Base-by-base conservation (phyloP, 2,329 filamentous ascomycete genomes). In the Alternaria burnsii region DNA sequence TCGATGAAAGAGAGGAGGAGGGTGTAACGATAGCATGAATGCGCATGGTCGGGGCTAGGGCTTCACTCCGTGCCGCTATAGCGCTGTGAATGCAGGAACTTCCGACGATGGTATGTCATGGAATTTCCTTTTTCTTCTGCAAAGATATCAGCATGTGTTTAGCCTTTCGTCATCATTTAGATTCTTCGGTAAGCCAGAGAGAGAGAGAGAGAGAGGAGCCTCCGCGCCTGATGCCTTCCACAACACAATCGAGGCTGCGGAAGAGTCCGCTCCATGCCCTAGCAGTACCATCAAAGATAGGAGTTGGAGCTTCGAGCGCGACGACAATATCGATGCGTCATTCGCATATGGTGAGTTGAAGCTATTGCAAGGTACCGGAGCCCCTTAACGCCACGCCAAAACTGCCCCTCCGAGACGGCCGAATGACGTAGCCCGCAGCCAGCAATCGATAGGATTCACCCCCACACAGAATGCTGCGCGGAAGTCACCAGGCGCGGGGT, bases 241-340 rank as follows among this genome's bases (percentile, higher is more conserved):
- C 91, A 24, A 93, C 91, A 83, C 95, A 98, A 83, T 98, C 95
- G 76, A 94, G 97, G 59, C 92, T 95, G 71, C 89, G 92, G 85
- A 98, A 98, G 61, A 98, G 84, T 68, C 95, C 95, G 76, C 94
- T 94, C 94, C 94, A 98, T 58, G 96, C 93, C 74, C 94, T 94
- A 74, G 97, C 98, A 85, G 98, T 98, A 74, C 95, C 95, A 75
- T 94, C 95, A 42, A 98, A 87, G 32, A 98, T 94, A 2, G 95
- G 95, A 40, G 95, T 94, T 76, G 95, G 91, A 76, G 95, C 93
- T 86, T 98, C 98, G 82, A 98, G 93, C 63, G 95, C 94, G 72
- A 94, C 97, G 82, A 99, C 86, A 69, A 94, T 81, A 78, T 94
- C 94, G 84, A 97, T 94, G 79, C 94, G 87, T 78, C 95, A 88